A percentile compares a stretch with the other conserved stretches of the same genome.
These are phyloP conservation scores for Curvularia lunata DNA, from an alignment of 2,329 filamentous ascomycete genomes.

Conservation along the genomic window DNA sequence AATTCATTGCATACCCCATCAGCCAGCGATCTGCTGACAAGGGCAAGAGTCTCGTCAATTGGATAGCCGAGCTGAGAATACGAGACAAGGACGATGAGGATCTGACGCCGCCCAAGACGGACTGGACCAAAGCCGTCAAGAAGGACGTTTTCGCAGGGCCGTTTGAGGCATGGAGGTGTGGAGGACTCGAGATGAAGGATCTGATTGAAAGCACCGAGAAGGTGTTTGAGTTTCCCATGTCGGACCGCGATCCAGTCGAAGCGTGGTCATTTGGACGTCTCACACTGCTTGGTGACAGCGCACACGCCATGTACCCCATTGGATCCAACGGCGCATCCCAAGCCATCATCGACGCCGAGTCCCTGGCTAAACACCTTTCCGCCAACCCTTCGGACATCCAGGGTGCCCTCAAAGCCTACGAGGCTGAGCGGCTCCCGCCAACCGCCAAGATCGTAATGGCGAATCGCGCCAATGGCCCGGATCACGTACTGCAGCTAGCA, in stretches of 20 bases:
- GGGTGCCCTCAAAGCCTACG: slow-evolving; percentile 49
- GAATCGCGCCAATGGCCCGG: slow-evolving; percentile 55
- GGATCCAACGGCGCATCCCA: slow-evolving; percentile 55
- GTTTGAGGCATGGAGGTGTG: slow-evolving; percentile 53
- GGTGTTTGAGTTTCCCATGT: slow-evolving; percentile 57
- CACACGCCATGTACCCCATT: slow-evolving; percentile 54
- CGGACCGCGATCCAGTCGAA: slow-evolving; percentile 52
- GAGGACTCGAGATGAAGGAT: slow-evolving; percentile 52
- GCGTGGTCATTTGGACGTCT: slow-evolving; percentile 47
- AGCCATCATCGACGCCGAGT: slow-evolving; percentile 55
- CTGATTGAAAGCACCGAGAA: slow-evolving; percentile 53
- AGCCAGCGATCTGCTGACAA: slow-evolving; percentile 45
- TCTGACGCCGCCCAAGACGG: slow-evolving; percentile 52
- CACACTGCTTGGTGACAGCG: slow-evolving; percentile 53
- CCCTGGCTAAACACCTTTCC: slow-evolving; percentile 46
- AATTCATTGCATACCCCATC: slow-evolving; percentile 58
- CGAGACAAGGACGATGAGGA: slow-evolving; percentile 52
- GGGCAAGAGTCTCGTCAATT: slow-evolving; percentile 54
- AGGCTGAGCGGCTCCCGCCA: slow-evolving; percentile 50
- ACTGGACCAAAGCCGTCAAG: slow-evolving; percentile 54
- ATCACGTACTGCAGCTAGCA: slow-evolving; percentile 56
- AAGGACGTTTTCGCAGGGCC: slow-evolving; percentile 51
- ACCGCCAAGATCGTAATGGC: slow-evolving; percentile 57
- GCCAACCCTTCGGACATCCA: slow-evolving; percentile 33
- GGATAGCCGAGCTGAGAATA: slow-evolving; percentile 56